These are phyloP conservation scores for Pelargonium myrrhifolium DNA, from an alignment of 441 rosid genomes.

Conservation along the genomic window DNA sequence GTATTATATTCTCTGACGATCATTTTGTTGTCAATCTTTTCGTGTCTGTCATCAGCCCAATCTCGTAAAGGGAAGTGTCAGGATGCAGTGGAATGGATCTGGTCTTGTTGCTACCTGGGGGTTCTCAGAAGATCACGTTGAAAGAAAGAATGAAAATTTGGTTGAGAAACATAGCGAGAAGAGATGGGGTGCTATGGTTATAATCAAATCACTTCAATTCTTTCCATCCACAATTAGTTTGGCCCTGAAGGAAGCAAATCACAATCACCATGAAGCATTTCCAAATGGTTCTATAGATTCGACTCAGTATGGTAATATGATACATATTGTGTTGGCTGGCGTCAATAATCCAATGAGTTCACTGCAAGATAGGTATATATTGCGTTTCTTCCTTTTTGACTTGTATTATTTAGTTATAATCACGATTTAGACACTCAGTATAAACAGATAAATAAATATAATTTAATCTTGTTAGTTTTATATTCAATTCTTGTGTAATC, in stretches of 20 bases:
- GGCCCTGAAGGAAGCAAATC: slow-evolving; percentile 72
- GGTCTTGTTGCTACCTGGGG: slow-evolving; percentile 99
- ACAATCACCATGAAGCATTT: slow-evolving; percentile 40
- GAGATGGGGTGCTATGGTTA: slow-evolving; percentile 99
- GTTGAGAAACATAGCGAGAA: slow-evolving; percentile 66
- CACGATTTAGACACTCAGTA: too few relatives aligned
- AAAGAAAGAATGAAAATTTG: slow-evolving; percentile 46
- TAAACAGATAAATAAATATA: too few relatives aligned
- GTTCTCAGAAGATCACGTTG: slow-evolving; percentile 82
- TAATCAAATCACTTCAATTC: slow-evolving; percentile 81
- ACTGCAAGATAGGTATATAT: slow-evolving; percentile 88
- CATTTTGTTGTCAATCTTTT: slow-evolving; percentile 18
- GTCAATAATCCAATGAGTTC: slow-evolving; percentile 95
- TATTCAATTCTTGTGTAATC: not conserved
- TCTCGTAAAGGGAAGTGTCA: slow-evolving; percentile 84
- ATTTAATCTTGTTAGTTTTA: not conserved
- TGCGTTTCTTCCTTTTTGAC: slow-evolving; percentile 12
- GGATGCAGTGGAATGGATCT: slow-evolving; percentile 98
- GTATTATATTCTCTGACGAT: slow-evolving; percentile 10
- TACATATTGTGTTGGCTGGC: slow-evolving; percentile 94
- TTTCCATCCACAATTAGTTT: slow-evolving; percentile 68
- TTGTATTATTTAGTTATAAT: not conserved
- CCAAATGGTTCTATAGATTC: slow-evolving; percentile 34
- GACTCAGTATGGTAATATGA: slow-evolving; percentile 71
- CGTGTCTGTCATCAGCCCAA: slow-evolving; percentile 60